Evolutionary conservation across 768 basidiomycete species (phyloP), one percentile per base, ranked within the genome.

Genomic region (Lenzites betulinus): DNA sequence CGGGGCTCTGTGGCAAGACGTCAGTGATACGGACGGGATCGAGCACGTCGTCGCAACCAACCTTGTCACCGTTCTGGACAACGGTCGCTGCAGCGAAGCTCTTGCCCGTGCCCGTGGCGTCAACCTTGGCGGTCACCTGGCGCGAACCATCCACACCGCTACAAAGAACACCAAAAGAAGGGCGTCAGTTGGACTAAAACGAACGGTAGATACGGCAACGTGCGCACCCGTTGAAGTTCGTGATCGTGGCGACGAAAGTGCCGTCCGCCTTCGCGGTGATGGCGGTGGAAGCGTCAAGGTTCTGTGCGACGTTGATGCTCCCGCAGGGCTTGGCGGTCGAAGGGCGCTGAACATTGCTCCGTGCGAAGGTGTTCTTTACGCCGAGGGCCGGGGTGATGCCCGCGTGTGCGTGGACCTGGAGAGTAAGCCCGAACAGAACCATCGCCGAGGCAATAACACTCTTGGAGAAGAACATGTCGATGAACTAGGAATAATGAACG

Each of bases 61-160:
- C 83, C n/a, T 71, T 68, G 52, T 76, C 70, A 39, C 83, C 83
- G 62, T 85, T 84, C 59, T 68, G 75, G 16, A 75, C 66, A 38
- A 83, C 73, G 1, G 73, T 78, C 1, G 74, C 76, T 13, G 78
- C 78, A 4, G 63, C 54, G 57, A 76, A 73, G 35, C 47, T 67
- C 46, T 63, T 67, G 38, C 74, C 73, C 6, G 67, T 69, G 38
- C 70, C 75, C 22, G 78, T 75, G 15, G 77, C 65, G 65, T 83
- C 81, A 33, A 84, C 78, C 47, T 74, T 64, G n/a, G 78, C 75
- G 1, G 73, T 72, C 52, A 85, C 73, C 51, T 76, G 66, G 12
- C 78, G 76, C 1, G 82, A 83, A 20, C 83, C 83, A 69, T 83
- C 82, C 18, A 48, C 42, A 18, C 78, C 79, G 57, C 79, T 80